Conservation (phyloP, 1,284 basidiomycete species). For the Cryptococcus hybrid region DNA sequence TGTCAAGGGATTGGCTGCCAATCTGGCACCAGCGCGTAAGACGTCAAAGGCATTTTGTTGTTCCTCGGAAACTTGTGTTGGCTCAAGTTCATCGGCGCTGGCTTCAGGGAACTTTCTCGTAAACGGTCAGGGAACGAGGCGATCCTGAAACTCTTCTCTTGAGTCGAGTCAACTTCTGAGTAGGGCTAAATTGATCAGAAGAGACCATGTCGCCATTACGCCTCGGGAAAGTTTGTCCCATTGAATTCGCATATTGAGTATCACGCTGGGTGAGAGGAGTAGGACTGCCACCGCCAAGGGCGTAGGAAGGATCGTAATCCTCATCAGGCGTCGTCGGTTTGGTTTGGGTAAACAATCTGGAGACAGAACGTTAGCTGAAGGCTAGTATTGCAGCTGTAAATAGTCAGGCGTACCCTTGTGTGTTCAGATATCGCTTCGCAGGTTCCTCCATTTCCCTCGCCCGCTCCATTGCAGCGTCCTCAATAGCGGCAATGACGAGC, state of each 20-base stretch:
- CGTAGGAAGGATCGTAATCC: no score
- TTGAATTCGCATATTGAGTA: no score
- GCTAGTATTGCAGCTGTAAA: no score
- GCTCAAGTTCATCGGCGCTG: neutral
- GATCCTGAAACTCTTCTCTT: no score
- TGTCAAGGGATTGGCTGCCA: slow-evolving; percentile 22
- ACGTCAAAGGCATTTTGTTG: neutral
- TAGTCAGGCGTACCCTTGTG: slow-evolving; percentile 30
- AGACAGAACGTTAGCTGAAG: no score
- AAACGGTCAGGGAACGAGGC: no score
- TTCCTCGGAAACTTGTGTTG: slow-evolving; percentile 1
- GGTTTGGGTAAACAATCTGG: slow-evolving; percentile 45
- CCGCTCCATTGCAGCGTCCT: slow-evolving; percentile 18
- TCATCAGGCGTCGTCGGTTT: slow-evolving; percentile 16
- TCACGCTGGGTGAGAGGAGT: no score
- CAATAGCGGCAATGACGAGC: slow-evolving; percentile 36
- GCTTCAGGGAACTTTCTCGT: neutral
- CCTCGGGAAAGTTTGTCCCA: no score
- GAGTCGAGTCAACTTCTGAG: no score
- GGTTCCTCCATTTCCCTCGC: slow-evolving; percentile 10
- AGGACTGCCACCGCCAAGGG: no score
- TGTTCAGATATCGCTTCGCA: slow-evolving; percentile 37
- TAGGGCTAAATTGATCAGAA: no score
- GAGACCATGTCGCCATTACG: no score
- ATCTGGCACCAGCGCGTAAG: neutral